Evolutionary conservation across 2,329 filamentous ascomycete genomes (phyloP), one percentile per base, ranked within the genome.

Genomic region (Hymenoscyphus linearis): DNA sequence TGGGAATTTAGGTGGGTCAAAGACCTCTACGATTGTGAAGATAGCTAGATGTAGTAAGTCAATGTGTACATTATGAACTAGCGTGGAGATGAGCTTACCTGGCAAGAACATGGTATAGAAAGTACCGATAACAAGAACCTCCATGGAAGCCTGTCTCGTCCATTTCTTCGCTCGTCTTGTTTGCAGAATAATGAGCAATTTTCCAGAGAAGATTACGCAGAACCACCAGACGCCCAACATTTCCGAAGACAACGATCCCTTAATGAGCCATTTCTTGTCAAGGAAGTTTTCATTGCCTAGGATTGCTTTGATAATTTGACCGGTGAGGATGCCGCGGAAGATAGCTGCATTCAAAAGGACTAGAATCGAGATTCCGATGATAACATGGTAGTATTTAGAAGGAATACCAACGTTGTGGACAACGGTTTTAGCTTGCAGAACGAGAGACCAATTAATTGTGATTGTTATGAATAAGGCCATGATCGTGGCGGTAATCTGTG

Each of bases 111-210:
- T 79, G 1, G 85, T 88, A 73, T 88, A 85, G 64, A 82, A 85
- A 55, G 84, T 83, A 80, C 88, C 87, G 67, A 88, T 80, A 71
- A 86, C 86, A 63, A 89, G 82, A 60, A 86, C 80, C 67, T 86
- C 83, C 78, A 89, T 84, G 1, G 84, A 82, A 10, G 84, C 84
- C 68, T 86, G 87, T 59, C 83, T 80, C 60, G 76, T 79, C 68
- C 87, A 76, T 1, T 84, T 83, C 62, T 88, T 75, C 66, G 76
- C 77, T 59, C 76, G 79, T 25, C 86, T 80, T 64, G 82, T 76
- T 9, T 76, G 71, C 36, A 89, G 80, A 6, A 84, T 84, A 64
- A 79, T 76, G 6, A 80, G 81, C 4, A 89, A 77, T 72, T 89
- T 89, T 60, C 72, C 74, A 44, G 82, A 79, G 72, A 89, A 89